Evolutionary conservation across 345 rosid species (phyloP).

Genomic region (Sapria himalayana): DNA sequence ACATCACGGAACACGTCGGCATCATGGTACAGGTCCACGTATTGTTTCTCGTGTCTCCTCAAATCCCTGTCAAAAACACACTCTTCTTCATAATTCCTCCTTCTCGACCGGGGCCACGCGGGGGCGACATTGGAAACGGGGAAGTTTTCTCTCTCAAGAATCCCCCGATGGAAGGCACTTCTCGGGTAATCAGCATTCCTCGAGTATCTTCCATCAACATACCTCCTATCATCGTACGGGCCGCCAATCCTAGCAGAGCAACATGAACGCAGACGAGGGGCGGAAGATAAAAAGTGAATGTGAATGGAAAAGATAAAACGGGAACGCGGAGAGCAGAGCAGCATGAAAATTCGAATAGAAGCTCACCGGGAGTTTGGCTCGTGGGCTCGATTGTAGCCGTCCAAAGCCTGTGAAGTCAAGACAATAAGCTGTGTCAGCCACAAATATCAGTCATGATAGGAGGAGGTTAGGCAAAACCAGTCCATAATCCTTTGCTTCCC

Average conservation of each 20-base stretch:
- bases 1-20: constrained; percentile 24
- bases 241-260: constrained; percentile 35
- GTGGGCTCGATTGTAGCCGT: constrained; percentile 51
- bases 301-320: too few relatives aligned
- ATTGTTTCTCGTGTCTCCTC: constrained; percentile 42
- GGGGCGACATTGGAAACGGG: constrained; percentile 30
- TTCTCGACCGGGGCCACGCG: constrained; percentile 65
- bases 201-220: constrained; percentile 47
- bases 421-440: constrained; percentile 96
- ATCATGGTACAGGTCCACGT: constrained; percentile 29
- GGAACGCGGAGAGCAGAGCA: too few relatives aligned
- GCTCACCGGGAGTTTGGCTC: constrained; percentile 80
- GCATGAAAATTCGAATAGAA: too few relatives aligned
- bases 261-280: constrained; percentile 16
- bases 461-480: constrained; percentile 74
- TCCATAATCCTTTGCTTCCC: constrained; percentile 82
- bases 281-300: constrained; percentile 13
- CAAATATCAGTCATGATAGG: constrained; percentile 64
- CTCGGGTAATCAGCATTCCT: constrained; percentile 39
- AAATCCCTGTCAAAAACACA: constrained; percentile 41
- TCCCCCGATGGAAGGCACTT: constrained; percentile 27
- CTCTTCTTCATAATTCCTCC: constrained; percentile 58
- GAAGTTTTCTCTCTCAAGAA: constrained; percentile 29
- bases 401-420: constrained; percentile 99
- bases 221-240: constrained; percentile 66